phyloP scores from a whole-genome alignment of 139 green algal species.

The Auxenochlorella protothecoides region DNA sequence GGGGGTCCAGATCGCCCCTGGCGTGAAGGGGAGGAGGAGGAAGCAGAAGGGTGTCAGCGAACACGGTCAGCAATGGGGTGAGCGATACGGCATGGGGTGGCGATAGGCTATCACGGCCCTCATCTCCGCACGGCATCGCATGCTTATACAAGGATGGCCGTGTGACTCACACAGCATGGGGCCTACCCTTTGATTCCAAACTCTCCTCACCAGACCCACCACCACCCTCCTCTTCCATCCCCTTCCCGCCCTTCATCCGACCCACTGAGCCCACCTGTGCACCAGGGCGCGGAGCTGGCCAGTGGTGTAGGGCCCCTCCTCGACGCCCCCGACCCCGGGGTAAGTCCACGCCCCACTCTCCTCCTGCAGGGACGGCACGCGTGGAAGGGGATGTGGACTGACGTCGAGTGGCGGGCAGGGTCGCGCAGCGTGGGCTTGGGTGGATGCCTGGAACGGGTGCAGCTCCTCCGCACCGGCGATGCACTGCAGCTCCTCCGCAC shows the following conservation, averaged over 20 bases:
- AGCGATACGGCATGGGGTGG: no score
- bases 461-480: background rate
- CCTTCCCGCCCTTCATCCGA: no score
- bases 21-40: background rate
- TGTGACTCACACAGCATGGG: no score
- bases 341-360: slow-evolving; percentile 4
- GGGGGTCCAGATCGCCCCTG: slow-evolving; percentile 5
- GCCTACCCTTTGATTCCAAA: no score
- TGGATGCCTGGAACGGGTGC: background rate
- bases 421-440: background rate
- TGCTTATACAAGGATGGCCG: no score
- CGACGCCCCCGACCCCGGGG: background rate
- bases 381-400: background rate
- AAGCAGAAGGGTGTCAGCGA: no score
- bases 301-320: slow-evolving; percentile 15
- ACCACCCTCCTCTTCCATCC: no score
- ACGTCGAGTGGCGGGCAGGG: background rate
- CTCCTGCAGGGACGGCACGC: slow-evolving; percentile 2
- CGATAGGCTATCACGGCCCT: no score
- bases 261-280: slow-evolving; percentile 1
- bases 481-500: background rate
- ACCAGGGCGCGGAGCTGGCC: slow-evolving; percentile 9
- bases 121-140: no score
- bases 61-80: no score
- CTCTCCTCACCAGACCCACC: no score